Conservation (phyloP, 805 yeast species). For the Saccharomycopsis sp. region DNA sequence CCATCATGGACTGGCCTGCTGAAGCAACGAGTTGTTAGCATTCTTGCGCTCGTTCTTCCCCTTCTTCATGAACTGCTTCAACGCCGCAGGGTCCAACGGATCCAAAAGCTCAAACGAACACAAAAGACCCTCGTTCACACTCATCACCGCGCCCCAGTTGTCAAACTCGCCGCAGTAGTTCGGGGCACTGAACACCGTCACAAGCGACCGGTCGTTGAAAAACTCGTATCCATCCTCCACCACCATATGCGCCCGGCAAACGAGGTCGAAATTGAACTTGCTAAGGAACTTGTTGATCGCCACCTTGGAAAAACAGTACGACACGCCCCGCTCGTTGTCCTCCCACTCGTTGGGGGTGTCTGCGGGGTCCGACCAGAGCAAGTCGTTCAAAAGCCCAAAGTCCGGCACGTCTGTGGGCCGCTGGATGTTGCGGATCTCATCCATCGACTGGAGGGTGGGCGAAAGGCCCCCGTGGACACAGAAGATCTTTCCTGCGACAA, state of each 20-base stretch:
- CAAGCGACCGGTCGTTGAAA: constrained; percentile 64
- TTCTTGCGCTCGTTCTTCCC: constrained; percentile 19
- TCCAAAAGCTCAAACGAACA: constrained; percentile 68
- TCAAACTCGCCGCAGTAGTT: constrained; percentile 79
- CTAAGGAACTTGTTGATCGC: constrained; percentile 63
- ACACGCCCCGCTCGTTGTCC: constrained; percentile 77
- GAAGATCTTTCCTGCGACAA: constrained; percentile 91
- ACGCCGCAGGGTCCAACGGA: constrained; percentile 42
- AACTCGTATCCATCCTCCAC: constrained; percentile 87
- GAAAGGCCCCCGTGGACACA: constrained; percentile 84
- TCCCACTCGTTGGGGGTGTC: constrained; percentile 56
- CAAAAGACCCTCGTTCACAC: constrained; percentile 58
- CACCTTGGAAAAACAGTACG: constrained; percentile 67
- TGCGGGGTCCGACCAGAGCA: constrained; percentile 81
- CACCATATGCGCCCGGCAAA: constrained; percentile 84
- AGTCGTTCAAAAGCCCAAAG: constrained; percentile 67
- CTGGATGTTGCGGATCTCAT: constrained; percentile 62
- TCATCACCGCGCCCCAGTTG: constrained; percentile 76
- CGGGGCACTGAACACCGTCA: constrained; percentile 77
- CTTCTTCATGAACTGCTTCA: constrained; percentile 50
- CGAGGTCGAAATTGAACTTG: constrained; percentile 65
- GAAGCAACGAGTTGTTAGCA: constrained; percentile 3
- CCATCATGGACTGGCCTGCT: not conserved
- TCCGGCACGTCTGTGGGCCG: constrained; percentile 85
- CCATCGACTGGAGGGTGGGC: constrained; percentile 57